These are phyloP conservation scores for Acanthamoeba castellanii DNA, from an alignment of 208 protist genomes.

Conservation along the genomic window DNA sequence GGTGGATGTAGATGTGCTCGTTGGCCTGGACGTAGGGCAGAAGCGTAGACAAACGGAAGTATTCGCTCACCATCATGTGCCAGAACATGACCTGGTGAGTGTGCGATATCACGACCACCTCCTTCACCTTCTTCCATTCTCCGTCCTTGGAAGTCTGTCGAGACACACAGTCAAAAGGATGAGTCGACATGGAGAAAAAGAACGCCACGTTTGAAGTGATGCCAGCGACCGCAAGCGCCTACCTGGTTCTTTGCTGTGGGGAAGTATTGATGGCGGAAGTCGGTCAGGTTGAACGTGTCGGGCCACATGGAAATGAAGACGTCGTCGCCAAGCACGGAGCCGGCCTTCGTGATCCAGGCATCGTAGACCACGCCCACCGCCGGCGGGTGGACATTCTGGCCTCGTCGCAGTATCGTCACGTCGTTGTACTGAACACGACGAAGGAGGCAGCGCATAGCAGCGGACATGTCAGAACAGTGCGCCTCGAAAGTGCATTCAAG, in stretches of 20 bases:
- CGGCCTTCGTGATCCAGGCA: background rate
- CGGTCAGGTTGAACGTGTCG: background rate
- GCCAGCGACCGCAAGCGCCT: background rate
- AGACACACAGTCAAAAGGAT: background rate
- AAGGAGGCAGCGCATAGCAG: too few species aligned
- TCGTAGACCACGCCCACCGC: constrained; percentile 28
- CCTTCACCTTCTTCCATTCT: constrained; percentile 36
- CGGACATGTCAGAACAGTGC: too few species aligned
- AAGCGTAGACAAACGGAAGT: constrained; percentile 28
- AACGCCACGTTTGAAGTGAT: background rate
- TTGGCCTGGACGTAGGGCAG: constrained; percentile 59
- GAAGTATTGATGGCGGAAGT: background rate
- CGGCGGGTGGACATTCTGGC: background rate
- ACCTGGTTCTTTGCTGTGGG: background rate
- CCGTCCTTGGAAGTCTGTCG: background rate
- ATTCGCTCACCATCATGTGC: constrained; percentile 57
- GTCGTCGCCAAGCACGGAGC: constrained; percentile 29
- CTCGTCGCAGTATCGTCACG: background rate
- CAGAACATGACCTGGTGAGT: constrained; percentile 60
- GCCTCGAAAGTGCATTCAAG: too few species aligned
- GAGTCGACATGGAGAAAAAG: background rate
- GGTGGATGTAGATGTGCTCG: constrained; percentile 42
- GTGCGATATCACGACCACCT: constrained; percentile 53
- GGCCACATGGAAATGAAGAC: constrained; percentile 38
- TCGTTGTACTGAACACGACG: background rate